Conservation (phyloP, 257 asterid genomes). For the Przewalskia tangutica region DNA sequence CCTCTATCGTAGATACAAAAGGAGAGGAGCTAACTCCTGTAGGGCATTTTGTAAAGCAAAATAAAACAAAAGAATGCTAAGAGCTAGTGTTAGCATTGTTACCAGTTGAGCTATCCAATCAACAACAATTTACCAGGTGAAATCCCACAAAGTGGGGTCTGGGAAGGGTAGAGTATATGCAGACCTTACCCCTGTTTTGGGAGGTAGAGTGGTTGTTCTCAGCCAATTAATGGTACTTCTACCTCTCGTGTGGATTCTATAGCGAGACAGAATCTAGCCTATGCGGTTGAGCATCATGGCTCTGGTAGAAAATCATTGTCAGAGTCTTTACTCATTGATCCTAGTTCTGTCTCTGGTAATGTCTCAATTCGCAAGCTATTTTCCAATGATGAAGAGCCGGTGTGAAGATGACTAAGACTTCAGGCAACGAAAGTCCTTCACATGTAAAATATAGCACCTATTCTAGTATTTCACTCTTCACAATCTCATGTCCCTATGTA, state of each 20-base stretch:
- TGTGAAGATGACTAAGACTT: conserved; percentile 28
- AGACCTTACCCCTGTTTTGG: too few relatives aligned
- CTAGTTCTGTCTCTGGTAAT: conserved; percentile 56
- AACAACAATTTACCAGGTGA: not conserved
- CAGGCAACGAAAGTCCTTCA: conserved; percentile 2
- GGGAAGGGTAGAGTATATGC: too few relatives aligned
- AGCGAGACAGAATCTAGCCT: conserved; percentile 59
- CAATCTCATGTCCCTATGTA: too few relatives aligned
- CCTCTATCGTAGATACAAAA: not conserved
- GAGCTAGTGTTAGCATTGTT: not conserved
- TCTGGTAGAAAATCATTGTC: conserved; percentile 94
- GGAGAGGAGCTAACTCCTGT: not conserved
- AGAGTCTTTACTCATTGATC: conserved; percentile 65
- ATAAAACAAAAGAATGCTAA: not conserved
- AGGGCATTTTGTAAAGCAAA: not conserved
- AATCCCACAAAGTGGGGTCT: too few relatives aligned
- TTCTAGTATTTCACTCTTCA: too few relatives aligned
- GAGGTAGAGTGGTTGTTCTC: conserved; percentile 5
- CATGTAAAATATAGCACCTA: conserved; percentile 28
- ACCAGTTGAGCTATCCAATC: not conserved
- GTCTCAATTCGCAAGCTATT: conserved; percentile 82
- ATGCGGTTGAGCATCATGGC: conserved; percentile 76
- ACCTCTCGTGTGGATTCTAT: conserved; percentile 45
- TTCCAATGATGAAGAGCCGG: conserved; percentile 52
- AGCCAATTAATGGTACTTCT: conserved; percentile 39